Evolutionary conservation across 2,329 filamentous ascomycete species (phyloP).

Genomic region (Sordariomycetes sp.): DNA sequence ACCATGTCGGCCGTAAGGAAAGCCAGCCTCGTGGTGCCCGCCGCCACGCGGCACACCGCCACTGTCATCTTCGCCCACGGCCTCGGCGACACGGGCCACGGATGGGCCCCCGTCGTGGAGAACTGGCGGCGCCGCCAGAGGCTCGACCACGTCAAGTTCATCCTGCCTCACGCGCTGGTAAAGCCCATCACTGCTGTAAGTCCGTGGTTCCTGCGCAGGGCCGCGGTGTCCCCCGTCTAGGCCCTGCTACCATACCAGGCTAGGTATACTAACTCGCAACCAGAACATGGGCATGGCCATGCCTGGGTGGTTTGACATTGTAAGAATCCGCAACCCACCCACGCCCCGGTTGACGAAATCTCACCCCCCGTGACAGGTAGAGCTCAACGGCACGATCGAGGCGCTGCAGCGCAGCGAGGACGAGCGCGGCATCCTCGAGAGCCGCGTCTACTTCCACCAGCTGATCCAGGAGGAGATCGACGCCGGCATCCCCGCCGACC

Average conservation of each 20-base stretch:
- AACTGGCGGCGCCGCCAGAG: constrained; percentile 71
- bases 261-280: background rate
- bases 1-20: constrained; percentile 1
- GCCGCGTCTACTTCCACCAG: constrained; percentile 61
- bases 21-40: constrained; percentile 53
- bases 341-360: background rate
- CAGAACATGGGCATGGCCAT: constrained; percentile 69
- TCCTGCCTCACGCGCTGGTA: constrained; percentile 79
- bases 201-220: background rate
- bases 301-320: constrained; percentile 82
- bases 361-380: constrained; percentile 13
- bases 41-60: constrained; percentile 73
- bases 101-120: constrained; percentile 73
- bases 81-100: constrained; percentile 69
- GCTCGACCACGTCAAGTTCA: constrained; percentile 83
- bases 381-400: constrained; percentile 18
- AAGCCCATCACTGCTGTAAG: constrained; percentile 76
- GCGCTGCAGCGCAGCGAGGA: constrained; percentile 35
- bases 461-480: constrained; percentile 73
- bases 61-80: constrained; percentile 94
- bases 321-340: constrained; percentile 17
- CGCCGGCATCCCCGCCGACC: constrained; percentile 65
- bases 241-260: constrained; percentile 1
- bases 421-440: constrained; percentile 59
- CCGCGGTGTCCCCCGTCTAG: too few species aligned